Evolutionary conservation across 805 yeast species (phyloP).

Genomic region (Brettanomyces bruxellensis): DNA sequence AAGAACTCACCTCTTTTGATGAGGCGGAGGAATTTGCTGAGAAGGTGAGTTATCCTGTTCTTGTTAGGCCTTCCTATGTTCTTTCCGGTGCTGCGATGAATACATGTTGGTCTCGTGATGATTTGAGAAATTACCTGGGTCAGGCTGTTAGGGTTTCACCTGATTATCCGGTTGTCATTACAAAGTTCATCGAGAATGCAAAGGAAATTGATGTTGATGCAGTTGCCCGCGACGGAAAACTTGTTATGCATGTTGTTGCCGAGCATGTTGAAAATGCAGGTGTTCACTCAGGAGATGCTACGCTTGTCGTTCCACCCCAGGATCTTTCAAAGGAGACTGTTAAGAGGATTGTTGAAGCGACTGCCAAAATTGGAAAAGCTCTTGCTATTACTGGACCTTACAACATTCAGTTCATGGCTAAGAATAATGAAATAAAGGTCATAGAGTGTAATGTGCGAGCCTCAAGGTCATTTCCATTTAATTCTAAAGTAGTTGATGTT

Average conservation of each 20-base stretch:
- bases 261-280: constrained; percentile 99
- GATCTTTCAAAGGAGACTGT: constrained; percentile 90
- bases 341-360: constrained; percentile 82
- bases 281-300: constrained; percentile 99
- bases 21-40: constrained; percentile 93
- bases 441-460: constrained; percentile 99
- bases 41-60: constrained; percentile 84
- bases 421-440: constrained; percentile 92
- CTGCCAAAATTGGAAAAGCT: constrained; percentile 93
- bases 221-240: constrained; percentile 89
- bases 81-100: constrained; percentile 99
- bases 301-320: constrained; percentile 94
- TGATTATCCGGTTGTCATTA: constrained; percentile 95
- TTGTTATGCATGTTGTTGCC: constrained; percentile 94
- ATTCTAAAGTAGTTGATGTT: constrained; percentile 93
- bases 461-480: constrained; percentile 98
- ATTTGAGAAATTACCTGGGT: constrained; percentile 74
- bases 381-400: constrained; percentile 95
- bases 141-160: constrained; percentile 98
- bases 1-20: constrained; percentile 83
- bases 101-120: constrained; percentile 85
- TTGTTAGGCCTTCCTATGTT: constrained; percentile 96
- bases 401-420: constrained; percentile 94
- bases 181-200: constrained; percentile 94
- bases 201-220: constrained; percentile 99